A percentile compares a stretch with the other conserved stretches of the same genome.
Conservation (phyloP, 257 asterid species). For the Coffea canephora region DNA sequence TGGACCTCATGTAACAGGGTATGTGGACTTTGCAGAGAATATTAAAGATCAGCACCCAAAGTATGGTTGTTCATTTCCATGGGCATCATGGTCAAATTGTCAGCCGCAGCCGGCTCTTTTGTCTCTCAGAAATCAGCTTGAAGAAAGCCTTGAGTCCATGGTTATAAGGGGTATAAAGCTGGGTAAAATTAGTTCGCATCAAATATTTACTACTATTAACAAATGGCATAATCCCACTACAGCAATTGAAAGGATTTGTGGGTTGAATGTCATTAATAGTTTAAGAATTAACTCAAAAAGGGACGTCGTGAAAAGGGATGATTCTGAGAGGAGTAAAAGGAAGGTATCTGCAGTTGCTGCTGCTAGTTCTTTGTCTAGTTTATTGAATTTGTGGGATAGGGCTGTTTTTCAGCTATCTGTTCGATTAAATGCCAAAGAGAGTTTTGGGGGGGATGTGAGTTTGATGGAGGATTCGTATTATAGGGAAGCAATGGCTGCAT, state of each 20-base stretch:
- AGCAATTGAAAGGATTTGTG: constrained; percentile 61
- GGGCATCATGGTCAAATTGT: no score
- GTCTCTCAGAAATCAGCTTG: no score
- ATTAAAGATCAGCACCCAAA: no score
- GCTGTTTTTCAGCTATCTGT: constrained; percentile 61
- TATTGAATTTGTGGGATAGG: constrained; percentile 66
- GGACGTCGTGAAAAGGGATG: neutral
- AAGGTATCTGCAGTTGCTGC: constrained; percentile 24
- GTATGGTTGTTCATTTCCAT: no score
- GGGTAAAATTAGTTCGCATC: constrained; percentile 83
- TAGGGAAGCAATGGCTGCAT: constrained; percentile 75
- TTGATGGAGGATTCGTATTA: constrained; percentile 60
- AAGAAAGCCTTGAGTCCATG: constrained; percentile 68
- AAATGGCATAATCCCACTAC: constrained; percentile 88
- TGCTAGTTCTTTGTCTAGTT: neutral
- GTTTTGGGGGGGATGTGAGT: constrained; percentile 36
- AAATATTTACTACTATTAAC: constrained; percentile 66
- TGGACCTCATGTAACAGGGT: no score
- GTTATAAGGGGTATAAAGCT: constrained; percentile 60
- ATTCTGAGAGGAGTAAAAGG: constrained; percentile 9
- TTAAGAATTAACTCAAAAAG: constrained; percentile 2
- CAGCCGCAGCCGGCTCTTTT: no score
- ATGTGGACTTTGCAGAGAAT: no score
- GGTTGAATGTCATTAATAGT: constrained; percentile 18
- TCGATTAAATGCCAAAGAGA: constrained; percentile 58